Evolutionary conservation across 73 alveolate genomes (phyloP).

Genomic region (Paramecium octaurelia): DNA sequence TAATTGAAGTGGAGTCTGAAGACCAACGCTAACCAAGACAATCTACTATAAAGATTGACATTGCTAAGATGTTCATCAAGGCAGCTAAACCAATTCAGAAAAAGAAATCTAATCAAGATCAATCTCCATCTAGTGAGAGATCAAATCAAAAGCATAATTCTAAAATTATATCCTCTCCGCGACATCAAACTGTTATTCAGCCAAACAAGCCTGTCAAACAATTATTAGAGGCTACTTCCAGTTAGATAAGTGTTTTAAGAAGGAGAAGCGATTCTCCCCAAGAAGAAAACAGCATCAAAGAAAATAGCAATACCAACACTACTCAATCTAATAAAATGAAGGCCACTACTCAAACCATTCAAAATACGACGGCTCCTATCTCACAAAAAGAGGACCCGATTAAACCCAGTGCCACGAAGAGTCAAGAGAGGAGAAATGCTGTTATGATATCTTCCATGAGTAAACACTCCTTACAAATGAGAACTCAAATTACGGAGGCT

Average conservation of each 20-base stretch:
- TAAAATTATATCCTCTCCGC: neutral
- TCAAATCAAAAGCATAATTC: neutral
- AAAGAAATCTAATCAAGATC: neutral
- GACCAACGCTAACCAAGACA: neutral
- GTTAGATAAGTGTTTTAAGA: constrained; percentile 13
- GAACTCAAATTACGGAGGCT: constrained; percentile 2
- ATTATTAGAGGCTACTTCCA: neutral
- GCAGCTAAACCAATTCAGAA: constrained; percentile 16
- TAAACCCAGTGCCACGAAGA: neutral
- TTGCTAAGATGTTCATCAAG: neutral
- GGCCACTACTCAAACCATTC: neutral
- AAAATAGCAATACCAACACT: neutral
- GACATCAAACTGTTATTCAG: neutral
- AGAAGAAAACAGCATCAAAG: constrained; percentile 2
- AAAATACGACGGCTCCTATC: neutral
- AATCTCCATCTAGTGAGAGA: constrained; percentile 14
- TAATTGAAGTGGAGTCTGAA: neutral
- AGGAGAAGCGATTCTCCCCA: neutral
- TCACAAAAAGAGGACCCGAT: neutral
- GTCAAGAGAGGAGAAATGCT: neutral
- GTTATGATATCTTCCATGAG: constrained; percentile 14
- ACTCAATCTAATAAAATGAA: neutral
- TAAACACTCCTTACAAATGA: constrained; percentile 21
- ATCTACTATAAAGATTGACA: neutral
- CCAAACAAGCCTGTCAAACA: neutral